Evolutionary conservation across 257 asterid genomes (phyloP).

Genomic region (Vinca minor): DNA sequence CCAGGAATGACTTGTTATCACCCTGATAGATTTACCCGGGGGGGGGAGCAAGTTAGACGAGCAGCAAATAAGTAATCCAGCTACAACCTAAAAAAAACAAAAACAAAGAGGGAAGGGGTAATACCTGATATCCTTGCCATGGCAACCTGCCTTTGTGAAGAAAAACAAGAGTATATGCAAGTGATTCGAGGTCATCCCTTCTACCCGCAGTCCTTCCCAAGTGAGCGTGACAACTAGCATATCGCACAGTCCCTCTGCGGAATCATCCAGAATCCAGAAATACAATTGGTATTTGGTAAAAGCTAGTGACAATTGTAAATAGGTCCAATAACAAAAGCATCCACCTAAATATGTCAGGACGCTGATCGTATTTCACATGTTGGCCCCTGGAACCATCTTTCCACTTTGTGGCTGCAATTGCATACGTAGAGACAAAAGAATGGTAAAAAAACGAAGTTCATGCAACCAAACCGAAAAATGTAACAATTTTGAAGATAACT

Average conservation of each 20-base stretch:
- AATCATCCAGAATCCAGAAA: background rate
- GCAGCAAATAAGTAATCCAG: background rate
- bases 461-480: background rate
- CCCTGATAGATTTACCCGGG: slow-evolving; percentile 23
- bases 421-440: background rate
- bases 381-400: slow-evolving; percentile 32
- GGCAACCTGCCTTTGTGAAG: slow-evolving; percentile 45
- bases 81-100: background rate
- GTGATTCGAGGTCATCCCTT: slow-evolving; percentile 46
- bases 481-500: background rate
- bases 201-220: slow-evolving; percentile 48
- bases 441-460: background rate
- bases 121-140: slow-evolving; percentile 48
- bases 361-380: slow-evolving; percentile 41
- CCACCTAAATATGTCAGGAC: slow-evolving; percentile 43
- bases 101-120: slow-evolving; percentile 1
- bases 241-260: slow-evolving; percentile 43
- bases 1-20: slow-evolving; percentile 42
- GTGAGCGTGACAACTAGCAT: slow-evolving; percentile 49
- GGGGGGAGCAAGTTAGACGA: background rate
- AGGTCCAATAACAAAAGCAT: background rate
- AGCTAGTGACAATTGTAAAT: background rate
- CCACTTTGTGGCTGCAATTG: slow-evolving; percentile 40
- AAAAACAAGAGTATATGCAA: slow-evolving; percentile 41
- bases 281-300: background rate